These are phyloP conservation scores for Chrysosporium queenslandicum DNA, from an alignment of 2,329 filamentous ascomycete genomes.

Conservation along the genomic window DNA sequence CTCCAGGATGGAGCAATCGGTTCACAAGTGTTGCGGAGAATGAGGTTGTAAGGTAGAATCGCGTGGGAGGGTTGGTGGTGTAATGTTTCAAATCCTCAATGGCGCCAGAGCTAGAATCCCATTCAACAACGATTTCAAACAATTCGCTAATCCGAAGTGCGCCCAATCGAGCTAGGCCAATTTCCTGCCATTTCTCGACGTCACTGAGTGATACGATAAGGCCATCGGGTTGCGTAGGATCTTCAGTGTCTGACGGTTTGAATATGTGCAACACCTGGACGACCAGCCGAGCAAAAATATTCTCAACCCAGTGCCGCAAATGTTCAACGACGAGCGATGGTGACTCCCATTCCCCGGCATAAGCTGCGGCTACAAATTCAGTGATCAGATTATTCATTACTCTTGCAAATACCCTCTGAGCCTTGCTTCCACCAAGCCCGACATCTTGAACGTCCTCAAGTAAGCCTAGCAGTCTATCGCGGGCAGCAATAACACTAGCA, in stretches of 20 bases:
- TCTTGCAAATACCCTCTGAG: constrained; percentile 48
- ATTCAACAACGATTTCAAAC: constrained; percentile 54
- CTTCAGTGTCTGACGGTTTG: constrained; percentile 20
- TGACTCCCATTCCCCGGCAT: constrained; percentile 48
- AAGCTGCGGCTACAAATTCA: constrained; percentile 47
- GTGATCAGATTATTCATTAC: constrained; percentile 50
- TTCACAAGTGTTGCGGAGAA: constrained; percentile 46
- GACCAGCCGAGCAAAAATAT: constrained; percentile 45
- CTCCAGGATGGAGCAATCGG: constrained; percentile 52
- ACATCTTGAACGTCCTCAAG: constrained; percentile 42
- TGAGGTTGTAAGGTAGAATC: constrained; percentile 45
- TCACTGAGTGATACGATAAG: constrained; percentile 33
- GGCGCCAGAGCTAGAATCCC: constrained; percentile 49
- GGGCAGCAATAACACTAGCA: constrained; percentile 23
- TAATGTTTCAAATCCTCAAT: constrained; percentile 53
- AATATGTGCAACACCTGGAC: constrained; percentile 41
- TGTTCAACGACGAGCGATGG: constrained; percentile 41
- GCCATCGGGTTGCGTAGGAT: constrained; percentile 17
- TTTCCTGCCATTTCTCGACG: constrained; percentile 46
- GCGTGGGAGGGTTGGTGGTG: constrained; percentile 43
- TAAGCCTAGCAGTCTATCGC: constrained; percentile 31
- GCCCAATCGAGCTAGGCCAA: constrained; percentile 47
- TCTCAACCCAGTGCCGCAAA: constrained; percentile 47
- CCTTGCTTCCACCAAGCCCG: constrained; percentile 46
- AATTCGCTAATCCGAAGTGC: constrained; percentile 47